Conservation (phyloP, 2,329 filamentous ascomycete genomes). For the Chaetomium strumarium region DNA sequence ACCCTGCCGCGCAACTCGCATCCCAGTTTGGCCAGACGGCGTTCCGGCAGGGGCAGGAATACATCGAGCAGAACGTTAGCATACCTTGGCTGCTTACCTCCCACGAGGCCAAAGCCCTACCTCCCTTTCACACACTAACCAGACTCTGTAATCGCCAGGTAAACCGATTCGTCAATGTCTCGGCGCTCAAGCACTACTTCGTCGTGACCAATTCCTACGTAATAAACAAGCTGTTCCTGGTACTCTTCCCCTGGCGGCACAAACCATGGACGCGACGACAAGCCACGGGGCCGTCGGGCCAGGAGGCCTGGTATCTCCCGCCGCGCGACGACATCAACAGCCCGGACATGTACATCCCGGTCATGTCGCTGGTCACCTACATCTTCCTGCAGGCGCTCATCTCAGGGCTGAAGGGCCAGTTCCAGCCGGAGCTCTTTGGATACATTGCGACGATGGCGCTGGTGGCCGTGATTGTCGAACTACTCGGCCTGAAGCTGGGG, state of each 20-base stretch:
- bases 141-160: slow-evolving; percentile 36
- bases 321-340: slow-evolving; percentile 95
- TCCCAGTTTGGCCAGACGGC: slow-evolving; percentile 91
- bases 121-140: neutral
- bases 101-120: no score
- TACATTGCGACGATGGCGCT: slow-evolving; percentile 81
- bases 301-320: slow-evolving; percentile 75
- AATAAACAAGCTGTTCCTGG: slow-evolving; percentile 83
- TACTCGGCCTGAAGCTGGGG: slow-evolving; percentile 82
- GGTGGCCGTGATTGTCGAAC: slow-evolving; percentile 78
- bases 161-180: slow-evolving; percentile 78
- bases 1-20: slow-evolving; percentile 90
- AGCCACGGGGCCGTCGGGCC: slow-evolving; percentile 56
- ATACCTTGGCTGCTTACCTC: neutral
- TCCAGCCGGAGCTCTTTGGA: slow-evolving; percentile 89
- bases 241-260: slow-evolving; percentile 96
- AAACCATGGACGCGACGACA: slow-evolving; percentile 95
- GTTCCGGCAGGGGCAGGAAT: slow-evolving; percentile 86
- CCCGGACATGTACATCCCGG: slow-evolving; percentile 94
- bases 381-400: slow-evolving; percentile 89
- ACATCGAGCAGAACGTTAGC: slow-evolving; percentile 90
- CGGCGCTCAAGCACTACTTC: slow-evolving; percentile 96
- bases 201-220: slow-evolving; percentile 98
- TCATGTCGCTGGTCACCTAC: slow-evolving; percentile 97
- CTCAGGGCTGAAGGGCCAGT: slow-evolving; percentile 82